Evolutionary conservation across 495 filamentous ascomycete genomes (phyloP), one percentile per base, ranked within the genome.

Genomic region (Penicillium herquei): DNA sequence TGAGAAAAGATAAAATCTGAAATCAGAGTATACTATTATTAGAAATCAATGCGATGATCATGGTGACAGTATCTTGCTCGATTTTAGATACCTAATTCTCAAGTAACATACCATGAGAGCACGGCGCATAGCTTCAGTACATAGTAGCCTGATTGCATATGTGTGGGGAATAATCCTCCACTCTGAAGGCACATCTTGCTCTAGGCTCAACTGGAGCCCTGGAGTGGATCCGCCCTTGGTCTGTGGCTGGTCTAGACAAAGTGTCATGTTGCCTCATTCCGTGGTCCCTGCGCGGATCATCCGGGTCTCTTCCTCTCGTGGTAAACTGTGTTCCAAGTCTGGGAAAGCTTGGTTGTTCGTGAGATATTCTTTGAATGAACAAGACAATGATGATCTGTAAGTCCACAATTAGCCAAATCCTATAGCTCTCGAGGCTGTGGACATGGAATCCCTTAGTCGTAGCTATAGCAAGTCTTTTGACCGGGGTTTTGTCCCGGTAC

Each of bases 221-320:
- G n/a, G n/a, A 37, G 13, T 26, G 26, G n/a, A 33, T n/a, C 14
- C 5, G 8, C 31, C 52, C 44, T 13, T 41, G 44, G 58, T 53
- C 34, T n/a, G 4, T 34, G 12, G 31, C 13, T 44, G 49, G 50
- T 56, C 58, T 56, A 53, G 58, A 61, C 47, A 47, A n/a, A 16
- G n/a, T 16, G 30, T 51, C 39, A 12, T 30, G 7, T 44, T 39
- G 31, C 54, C 3, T 7, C 14, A 10, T 21, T 31, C 54, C 54
- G 47, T 34, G 54, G 53, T 56, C 30, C 21, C 49, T 11, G 11
- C 14, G 33, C 35, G 50, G 46, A 42, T 6, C 37, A 11, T 16
- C 31, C 46, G 50, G 35, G 32, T 55, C 32, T 57, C 44, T 11
- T 17, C 41, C 42, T 21, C 21, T 13, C 3, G 6, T 26, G 9